These are phyloP conservation scores for Tricholoma sp. DNA, from an alignment of 768 basidiomycete genomes.

Conservation along the genomic window DNA sequence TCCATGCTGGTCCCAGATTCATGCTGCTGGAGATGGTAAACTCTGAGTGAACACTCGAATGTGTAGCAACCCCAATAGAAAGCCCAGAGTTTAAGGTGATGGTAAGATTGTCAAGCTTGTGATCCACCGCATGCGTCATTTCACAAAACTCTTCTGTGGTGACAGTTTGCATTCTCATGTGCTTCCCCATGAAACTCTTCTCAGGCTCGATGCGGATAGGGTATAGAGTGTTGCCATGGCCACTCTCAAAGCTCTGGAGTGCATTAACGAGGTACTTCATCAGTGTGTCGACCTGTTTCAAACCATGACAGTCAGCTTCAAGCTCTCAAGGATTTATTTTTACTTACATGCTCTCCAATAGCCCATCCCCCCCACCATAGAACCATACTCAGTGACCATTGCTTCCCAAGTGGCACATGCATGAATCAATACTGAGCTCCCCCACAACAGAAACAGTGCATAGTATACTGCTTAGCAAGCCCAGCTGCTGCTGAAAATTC, in stretches of 20 bases:
- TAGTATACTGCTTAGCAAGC: slow-evolving; percentile 22
- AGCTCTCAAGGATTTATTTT: background rate
- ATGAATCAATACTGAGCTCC: slow-evolving; percentile 30
- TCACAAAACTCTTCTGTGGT: slow-evolving; percentile 15
- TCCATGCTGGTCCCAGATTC: background rate
- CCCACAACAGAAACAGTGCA: slow-evolving; percentile 26
- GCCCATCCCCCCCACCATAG: slow-evolving; percentile 44
- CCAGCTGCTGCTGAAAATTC: slow-evolving; percentile 22
- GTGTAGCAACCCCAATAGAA: background rate
- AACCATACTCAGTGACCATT: slow-evolving; percentile 30
- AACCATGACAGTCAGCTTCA: background rate
- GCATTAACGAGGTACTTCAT: slow-evolving; percentile 31
- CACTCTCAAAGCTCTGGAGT: slow-evolving; percentile 24
- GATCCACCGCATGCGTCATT: background rate
- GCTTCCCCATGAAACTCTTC: slow-evolving; percentile 24
- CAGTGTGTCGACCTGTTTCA: slow-evolving; percentile 27
- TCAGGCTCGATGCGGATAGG: slow-evolving; percentile 17
- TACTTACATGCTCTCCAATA: slow-evolving; percentile 28
- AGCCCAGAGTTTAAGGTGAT: background rate
- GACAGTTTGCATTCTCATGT: slow-evolving; percentile 8
- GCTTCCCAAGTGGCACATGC: slow-evolving; percentile 26
- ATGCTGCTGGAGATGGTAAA: background rate
- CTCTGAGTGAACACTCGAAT: background rate
- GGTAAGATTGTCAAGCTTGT: background rate
- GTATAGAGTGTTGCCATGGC: slow-evolving; percentile 24